A percentile compares a stretch with the other conserved stretches of the same genome.
These are phyloP conservation scores for Firmiana major DNA, from an alignment of 345 rosid species.

Conservation along the genomic window DNA sequence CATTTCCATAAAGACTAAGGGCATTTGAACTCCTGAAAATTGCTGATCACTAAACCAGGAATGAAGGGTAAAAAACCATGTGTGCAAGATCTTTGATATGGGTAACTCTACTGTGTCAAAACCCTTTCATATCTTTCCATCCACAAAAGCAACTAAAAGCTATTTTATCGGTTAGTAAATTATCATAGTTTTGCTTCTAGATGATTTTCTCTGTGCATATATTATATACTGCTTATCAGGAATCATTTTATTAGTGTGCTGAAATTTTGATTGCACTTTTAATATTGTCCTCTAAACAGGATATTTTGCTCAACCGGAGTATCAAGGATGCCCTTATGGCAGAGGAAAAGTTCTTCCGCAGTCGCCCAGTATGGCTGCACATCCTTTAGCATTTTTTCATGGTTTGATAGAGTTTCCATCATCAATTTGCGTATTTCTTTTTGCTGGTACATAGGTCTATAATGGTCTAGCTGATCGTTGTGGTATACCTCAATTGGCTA, in stretches of 20 bases:
- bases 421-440: slow-evolving; percentile 3
- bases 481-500: slow-evolving; percentile 92
- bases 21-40: not conserved
- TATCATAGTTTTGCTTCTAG: not conserved
- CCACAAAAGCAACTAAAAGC: not conserved
- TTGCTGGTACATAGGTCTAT: slow-evolving; percentile 46
- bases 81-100: not conserved
- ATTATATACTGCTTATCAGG: slow-evolving; percentile 3
- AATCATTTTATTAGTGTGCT: not conserved
- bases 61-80: not conserved
- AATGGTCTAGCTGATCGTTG: slow-evolving; percentile 85
- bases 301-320: slow-evolving; percentile 75
- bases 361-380: slow-evolving; percentile 72
- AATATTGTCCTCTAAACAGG: slow-evolving; percentile 39
- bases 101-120: not conserved
- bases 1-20: not conserved
- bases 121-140: not conserved
- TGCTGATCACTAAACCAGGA: not conserved
- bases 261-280: slow-evolving; percentile 9
- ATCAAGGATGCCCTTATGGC: slow-evolving; percentile 88
- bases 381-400: slow-evolving; percentile 10
- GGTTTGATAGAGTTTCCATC: slow-evolving; percentile 11
- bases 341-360: slow-evolving; percentile 89
- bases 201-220: not conserved
- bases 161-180: not conserved